phyloP scores from a whole-genome alignment of 2,329 filamentous ascomycete genomes.

The Claviceps humidiphila region DNA sequence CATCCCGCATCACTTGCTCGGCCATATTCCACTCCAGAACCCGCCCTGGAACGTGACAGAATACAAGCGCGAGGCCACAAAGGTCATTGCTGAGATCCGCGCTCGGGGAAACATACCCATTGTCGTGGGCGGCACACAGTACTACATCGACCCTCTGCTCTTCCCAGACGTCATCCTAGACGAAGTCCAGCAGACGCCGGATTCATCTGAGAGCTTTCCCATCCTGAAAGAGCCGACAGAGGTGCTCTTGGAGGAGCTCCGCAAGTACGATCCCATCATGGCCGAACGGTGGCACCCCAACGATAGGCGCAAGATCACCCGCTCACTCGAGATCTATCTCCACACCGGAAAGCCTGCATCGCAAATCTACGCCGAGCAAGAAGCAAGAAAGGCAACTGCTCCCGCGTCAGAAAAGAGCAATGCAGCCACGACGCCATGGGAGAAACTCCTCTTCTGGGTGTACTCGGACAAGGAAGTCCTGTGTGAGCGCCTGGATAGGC shows the following conservation, averaged over 20 bases:
- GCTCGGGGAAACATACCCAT: slow-evolving; percentile 71
- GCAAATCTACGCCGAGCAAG: slow-evolving; percentile 75
- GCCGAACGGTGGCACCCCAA: slow-evolving; percentile 89
- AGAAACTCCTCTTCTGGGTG: slow-evolving; percentile 72
- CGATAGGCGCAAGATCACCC: slow-evolving; percentile 75
- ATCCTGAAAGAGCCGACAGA: slow-evolving; percentile 62
- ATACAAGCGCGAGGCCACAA: slow-evolving; percentile 58
- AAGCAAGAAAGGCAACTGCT: slow-evolving; percentile 21
- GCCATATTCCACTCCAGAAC: slow-evolving; percentile 60
- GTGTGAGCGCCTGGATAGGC: slow-evolving; percentile 54
- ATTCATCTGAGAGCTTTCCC: slow-evolving; percentile 37
- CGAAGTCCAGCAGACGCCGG: slow-evolving; percentile 22
- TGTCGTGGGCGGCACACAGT: slow-evolving; percentile 87
- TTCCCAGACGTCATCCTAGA: slow-evolving; percentile 52
- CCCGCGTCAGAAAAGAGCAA: slow-evolving; percentile 13
- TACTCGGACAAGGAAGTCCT: slow-evolving; percentile 59
- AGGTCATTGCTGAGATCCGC: slow-evolving; percentile 64
- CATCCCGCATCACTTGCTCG: slow-evolving; percentile 78
- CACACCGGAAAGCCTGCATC: slow-evolving; percentile 71
- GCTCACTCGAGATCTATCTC: slow-evolving; percentile 82
- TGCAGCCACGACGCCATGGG: slow-evolving; percentile 23
- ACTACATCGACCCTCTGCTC: slow-evolving; percentile 81
- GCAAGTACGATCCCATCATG: slow-evolving; percentile 77
- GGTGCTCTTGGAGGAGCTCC: slow-evolving; percentile 57
- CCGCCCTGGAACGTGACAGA: slow-evolving; percentile 72